phyloP scores from a whole-genome alignment of 2,329 filamentous ascomycete genomes.

The Hypoxylon sp. region DNA sequence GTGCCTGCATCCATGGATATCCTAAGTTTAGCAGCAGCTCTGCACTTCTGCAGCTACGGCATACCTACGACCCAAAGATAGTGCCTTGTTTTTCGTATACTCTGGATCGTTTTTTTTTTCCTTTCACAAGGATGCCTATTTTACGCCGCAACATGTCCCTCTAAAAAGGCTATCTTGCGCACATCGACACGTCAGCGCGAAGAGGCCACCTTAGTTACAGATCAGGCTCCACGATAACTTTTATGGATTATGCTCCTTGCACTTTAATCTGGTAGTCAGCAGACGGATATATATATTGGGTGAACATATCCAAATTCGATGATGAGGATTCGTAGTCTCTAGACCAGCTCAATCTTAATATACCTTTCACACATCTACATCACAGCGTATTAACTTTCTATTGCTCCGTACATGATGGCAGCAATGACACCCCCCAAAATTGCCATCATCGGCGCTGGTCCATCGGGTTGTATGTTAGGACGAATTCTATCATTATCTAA shows the following conservation, averaged over 20 bases:
- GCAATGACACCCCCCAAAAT: slow-evolving; percentile 54
- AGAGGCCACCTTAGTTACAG: neutral
- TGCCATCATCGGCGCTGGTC: slow-evolving; percentile 66
- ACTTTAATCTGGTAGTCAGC: neutral
- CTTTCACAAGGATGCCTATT: neutral
- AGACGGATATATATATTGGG: slow-evolving; percentile 19
- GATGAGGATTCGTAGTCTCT: neutral
- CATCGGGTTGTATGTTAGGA: slow-evolving; percentile 65
- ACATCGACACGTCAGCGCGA: slow-evolving; percentile 30
- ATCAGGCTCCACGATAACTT: slow-evolving; percentile 3
- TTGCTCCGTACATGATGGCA: neutral
- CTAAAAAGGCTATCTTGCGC: slow-evolving; percentile 8
- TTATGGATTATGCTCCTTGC: neutral
- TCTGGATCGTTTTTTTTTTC: neutral
- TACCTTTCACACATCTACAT: neutral
- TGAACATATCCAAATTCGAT: slow-evolving; percentile 1
- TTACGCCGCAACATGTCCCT: slow-evolving; percentile 11
- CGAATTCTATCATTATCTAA: slow-evolving; percentile 65
- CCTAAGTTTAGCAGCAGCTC: slow-evolving; percentile 16
- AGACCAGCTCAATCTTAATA: neutral
- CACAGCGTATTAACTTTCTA: neutral
- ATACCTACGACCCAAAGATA: slow-evolving; percentile 1
- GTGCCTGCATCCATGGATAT: slow-evolving; percentile 3
- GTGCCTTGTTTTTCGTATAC: neutral
- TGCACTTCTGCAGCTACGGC: slow-evolving; percentile 4